Base-by-base conservation (phyloP, 306 rosid genomes). In the Carpinus fangiana region DNA sequence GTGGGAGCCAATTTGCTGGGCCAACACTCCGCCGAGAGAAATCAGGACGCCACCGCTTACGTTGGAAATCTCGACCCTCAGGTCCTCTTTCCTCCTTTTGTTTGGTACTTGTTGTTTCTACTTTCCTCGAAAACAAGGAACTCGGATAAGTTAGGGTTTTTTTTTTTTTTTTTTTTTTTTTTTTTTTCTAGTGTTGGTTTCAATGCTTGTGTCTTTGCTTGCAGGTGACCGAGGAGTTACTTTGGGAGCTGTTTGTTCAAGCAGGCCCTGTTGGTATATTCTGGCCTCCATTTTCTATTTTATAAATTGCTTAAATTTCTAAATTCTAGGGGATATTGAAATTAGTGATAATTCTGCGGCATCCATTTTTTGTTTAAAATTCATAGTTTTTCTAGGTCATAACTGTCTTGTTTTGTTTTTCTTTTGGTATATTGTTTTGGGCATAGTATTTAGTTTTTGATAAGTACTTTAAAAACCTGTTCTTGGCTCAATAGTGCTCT, bases 21-120 rank as follows among this genome's bases (percentile, higher is more conserved):
- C 17, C 88, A 82, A 73, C 99, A 96, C 82, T 85, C 99, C 1
- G 96, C 98, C 7, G 99, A 93, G 97, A 79, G 99, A 75, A 96
- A 96, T 68, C 99, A 96, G 83, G 99, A 96, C 73, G 99, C 99
- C 59, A 96, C 99, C 7, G 99, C 99, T 41, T 96, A 96, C 78
- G 99, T 96, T 73, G 99, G 99, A 59, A 96, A 93, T 82, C 97
- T 96, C 70, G 99, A 96, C 72, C 98, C 99, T 61, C 99, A 93
- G 93, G 93, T 17, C 7, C 23, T 14, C 46, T 26, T 14, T 0
- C 60, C 34, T 41, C 4, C n/a, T 14, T 28, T 36, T 13, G 61
- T 50, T 9, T 6, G 61, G 1, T 55, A 23, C 17, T 48, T 3
- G 31, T 4, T 73, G 13, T 70, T 51, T 50, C 12, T 61, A 56